Conservation (phyloP, 257 asterid species). For the Striga asiatica region DNA sequence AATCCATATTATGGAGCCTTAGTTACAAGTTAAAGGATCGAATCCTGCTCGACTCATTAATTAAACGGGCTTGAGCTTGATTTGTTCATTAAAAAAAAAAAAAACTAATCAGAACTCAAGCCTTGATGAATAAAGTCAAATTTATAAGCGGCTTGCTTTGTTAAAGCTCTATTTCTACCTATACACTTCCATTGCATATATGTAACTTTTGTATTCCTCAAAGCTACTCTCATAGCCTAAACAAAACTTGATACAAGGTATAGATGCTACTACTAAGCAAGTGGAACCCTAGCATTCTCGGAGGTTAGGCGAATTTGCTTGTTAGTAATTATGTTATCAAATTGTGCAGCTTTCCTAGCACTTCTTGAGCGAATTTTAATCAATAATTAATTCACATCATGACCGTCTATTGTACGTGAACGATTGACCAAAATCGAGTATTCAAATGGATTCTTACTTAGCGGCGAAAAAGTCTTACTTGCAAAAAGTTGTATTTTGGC, state of each 20-base stretch:
- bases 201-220: too few relatives aligned
- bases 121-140: too few relatives aligned
- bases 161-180: too few relatives aligned
- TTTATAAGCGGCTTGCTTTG: too few relatives aligned
- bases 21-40: too few relatives aligned
- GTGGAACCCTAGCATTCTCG: background rate
- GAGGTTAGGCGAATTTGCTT: background rate
- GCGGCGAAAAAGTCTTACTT: constrained; percentile 11
- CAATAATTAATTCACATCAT: background rate
- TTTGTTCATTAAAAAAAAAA: too few relatives aligned
- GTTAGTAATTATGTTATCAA: background rate
- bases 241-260: background rate
- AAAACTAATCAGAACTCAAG: too few relatives aligned
- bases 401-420: background rate
- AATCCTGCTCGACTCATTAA: too few relatives aligned
- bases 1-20: too few relatives aligned
- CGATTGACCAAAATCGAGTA: background rate
- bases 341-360: background rate
- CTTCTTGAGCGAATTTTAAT: background rate
- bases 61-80: too few relatives aligned
- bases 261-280: background rate
- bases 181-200: too few relatives aligned
- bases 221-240: too few relatives aligned
- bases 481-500: constrained; percentile 46
- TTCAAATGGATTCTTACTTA: background rate